These are phyloP conservation scores for Poa annua DNA, from an alignment of 176 grass and related monocot species.

Conservation along the genomic window DNA sequence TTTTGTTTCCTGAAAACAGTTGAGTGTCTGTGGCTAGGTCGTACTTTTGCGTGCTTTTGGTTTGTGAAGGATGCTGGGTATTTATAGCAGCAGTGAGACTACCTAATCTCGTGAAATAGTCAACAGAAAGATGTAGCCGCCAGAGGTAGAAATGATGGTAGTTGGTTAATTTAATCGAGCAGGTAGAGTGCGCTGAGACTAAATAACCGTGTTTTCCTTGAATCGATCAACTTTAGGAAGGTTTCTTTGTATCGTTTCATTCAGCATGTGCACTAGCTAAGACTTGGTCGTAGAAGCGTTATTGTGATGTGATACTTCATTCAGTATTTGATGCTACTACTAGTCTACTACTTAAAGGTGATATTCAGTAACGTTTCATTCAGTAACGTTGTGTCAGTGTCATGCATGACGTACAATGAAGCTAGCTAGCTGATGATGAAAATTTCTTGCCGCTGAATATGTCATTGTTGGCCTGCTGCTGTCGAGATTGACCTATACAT, in stretches of 20 bases:
- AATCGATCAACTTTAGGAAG: background rate
- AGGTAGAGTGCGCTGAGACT: background rate
- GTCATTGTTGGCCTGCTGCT: background rate
- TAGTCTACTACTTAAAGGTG: background rate
- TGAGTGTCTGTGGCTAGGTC: background rate
- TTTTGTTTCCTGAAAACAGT: background rate
- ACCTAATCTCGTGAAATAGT: background rate
- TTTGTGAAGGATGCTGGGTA: background rate
- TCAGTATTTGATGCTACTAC: background rate
- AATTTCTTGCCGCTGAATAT: background rate
- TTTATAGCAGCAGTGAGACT: background rate
- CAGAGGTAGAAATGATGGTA: background rate
- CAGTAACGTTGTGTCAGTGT: background rate
- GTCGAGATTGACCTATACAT: background rate
- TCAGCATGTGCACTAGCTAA: background rate
- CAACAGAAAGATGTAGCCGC: background rate
- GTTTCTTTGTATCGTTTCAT: background rate
- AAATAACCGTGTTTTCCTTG: background rate
- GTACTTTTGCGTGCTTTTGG: background rate
- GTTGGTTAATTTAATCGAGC: background rate
- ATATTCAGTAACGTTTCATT: too few relatives aligned
- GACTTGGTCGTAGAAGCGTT: background rate
- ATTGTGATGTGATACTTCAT: background rate
- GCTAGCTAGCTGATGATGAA: background rate
- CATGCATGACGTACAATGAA: conserved; percentile 1